Evolutionary conservation across 352 stramenopile genomes (phyloP).

Genomic region (Pythium scleroteichum): DNA sequence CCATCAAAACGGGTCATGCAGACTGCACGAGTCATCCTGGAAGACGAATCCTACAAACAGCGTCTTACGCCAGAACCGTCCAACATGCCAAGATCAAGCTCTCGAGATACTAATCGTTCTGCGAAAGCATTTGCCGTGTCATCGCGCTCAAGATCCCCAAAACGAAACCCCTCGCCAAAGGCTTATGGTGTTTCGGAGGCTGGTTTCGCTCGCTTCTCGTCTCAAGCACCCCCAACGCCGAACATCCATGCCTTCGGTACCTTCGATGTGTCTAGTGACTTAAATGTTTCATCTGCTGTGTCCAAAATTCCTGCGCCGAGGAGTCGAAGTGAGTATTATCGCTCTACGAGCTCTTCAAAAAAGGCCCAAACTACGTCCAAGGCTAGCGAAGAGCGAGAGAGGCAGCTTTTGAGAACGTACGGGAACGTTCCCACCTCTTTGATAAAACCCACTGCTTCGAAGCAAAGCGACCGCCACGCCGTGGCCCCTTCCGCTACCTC

Average conservation of each 20-base stretch:
- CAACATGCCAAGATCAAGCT: conserved; percentile 3
- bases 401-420: conserved; percentile 53
- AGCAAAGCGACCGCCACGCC: conserved; percentile 24
- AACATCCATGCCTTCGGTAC: conserved; percentile 42
- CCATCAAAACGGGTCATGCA: conserved; percentile 64
- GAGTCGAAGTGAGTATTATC: conserved; percentile 41
- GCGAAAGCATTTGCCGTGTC: conserved; percentile 23
- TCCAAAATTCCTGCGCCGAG: conserved; percentile 44
- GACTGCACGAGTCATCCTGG: conserved; percentile 64
- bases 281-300: conserved; percentile 15
- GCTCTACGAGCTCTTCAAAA: conserved; percentile 17
- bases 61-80: conserved; percentile 1
- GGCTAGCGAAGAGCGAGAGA: conserved; percentile 44
- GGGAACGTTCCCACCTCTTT: conserved; percentile 26
- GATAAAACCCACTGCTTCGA: background rate
- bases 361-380: conserved; percentile 29
- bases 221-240: conserved; percentile 26
- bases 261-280: conserved; percentile 1
- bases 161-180: conserved; percentile 22
- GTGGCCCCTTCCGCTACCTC: conserved; percentile 16
- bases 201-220: conserved; percentile 35
- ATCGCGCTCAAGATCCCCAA: conserved; percentile 38
- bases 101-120: conserved; percentile 3
- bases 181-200: background rate
- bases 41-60: conserved; percentile 37